A percentile compares a stretch with the other conserved stretches of the same genome.
Conservation (phyloP, 805 yeast species). For the Wickerhamiella occidentalis region DNA sequence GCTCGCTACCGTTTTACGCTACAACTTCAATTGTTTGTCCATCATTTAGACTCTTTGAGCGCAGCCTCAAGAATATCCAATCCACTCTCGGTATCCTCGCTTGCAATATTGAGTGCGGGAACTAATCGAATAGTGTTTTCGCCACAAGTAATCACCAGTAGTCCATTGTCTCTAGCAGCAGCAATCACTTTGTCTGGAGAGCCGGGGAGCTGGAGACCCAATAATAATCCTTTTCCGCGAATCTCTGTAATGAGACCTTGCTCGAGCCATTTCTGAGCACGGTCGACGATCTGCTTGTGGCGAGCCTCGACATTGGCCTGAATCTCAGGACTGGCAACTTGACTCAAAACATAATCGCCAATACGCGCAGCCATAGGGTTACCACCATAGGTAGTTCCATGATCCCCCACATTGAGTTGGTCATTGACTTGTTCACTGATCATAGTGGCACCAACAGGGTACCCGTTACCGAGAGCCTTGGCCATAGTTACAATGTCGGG, state of each 20-base stretch:
- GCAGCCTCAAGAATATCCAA: slow-evolving; percentile 53
- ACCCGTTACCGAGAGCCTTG: slow-evolving; percentile 93
- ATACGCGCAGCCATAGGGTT: slow-evolving; percentile 84
- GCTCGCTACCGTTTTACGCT: too few species aligned
- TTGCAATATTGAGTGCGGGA: slow-evolving; percentile 79
- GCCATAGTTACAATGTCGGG: slow-evolving; percentile 94
- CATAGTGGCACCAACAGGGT: slow-evolving; percentile 90
- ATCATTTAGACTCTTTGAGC: slow-evolving; percentile 21
- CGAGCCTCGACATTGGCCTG: slow-evolving; percentile 48
- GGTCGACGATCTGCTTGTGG: slow-evolving; percentile 43
- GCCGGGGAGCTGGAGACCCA: slow-evolving; percentile 66
- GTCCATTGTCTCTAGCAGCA: slow-evolving; percentile 65
- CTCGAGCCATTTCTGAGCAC: slow-evolving; percentile 33
- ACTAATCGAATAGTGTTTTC: slow-evolving; percentile 80
- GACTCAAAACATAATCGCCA: slow-evolving; percentile 61
- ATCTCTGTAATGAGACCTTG: slow-evolving; percentile 49
- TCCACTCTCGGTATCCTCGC: slow-evolving; percentile 58
- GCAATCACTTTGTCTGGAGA: slow-evolving; percentile 53
- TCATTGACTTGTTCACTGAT: slow-evolving; percentile 67
- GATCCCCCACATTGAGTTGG: slow-evolving; percentile 77
- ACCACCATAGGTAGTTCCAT: slow-evolving; percentile 97
- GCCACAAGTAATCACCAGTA: slow-evolving; percentile 83
- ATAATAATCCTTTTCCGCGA: slow-evolving; percentile 79
- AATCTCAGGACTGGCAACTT: slow-evolving; percentile 50
- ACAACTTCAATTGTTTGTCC: too few species aligned